phyloP scores from a whole-genome alignment of 257 asterid genomes.

The Vinca minor region DNA sequence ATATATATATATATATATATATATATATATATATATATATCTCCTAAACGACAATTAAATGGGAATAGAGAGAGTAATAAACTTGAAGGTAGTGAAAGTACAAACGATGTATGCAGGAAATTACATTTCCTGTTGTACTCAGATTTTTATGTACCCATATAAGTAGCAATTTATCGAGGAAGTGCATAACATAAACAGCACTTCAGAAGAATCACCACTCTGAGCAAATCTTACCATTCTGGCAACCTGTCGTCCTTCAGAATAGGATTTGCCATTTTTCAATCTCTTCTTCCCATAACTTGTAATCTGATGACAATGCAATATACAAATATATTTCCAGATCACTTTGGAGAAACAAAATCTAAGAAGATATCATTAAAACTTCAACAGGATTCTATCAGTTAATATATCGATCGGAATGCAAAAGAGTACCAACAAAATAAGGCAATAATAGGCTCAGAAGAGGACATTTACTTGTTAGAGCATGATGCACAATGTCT shows the following conservation, averaged over 20 bases:
- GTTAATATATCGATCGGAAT: background rate
- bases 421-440: background rate
- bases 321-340: background rate
- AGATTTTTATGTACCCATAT: background rate
- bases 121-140: background rate
- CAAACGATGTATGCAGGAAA: too few species aligned
- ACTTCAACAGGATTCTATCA: background rate
- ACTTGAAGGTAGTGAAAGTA: too few species aligned
- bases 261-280: slow-evolving; percentile 95
- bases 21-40: too few species aligned
- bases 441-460: slow-evolving; percentile 5
- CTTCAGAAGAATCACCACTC: background rate
- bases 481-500: slow-evolving; percentile 87
- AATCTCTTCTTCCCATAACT: slow-evolving; percentile 95
- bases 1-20: too few species aligned
- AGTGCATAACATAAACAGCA: too few species aligned
- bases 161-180: too few species aligned
- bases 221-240: slow-evolving; percentile 61
- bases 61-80: too few species aligned
- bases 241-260: slow-evolving; percentile 77
- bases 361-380: background rate
- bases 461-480: slow-evolving; percentile 61
- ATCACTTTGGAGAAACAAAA: background rate
- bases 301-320: slow-evolving; percentile 53
- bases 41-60: too few species aligned